Evolutionary conservation across 2,329 filamentous ascomycete genomes (phyloP), one percentile per base, ranked within the genome.

Genomic region (Diplodia seriata): DNA sequence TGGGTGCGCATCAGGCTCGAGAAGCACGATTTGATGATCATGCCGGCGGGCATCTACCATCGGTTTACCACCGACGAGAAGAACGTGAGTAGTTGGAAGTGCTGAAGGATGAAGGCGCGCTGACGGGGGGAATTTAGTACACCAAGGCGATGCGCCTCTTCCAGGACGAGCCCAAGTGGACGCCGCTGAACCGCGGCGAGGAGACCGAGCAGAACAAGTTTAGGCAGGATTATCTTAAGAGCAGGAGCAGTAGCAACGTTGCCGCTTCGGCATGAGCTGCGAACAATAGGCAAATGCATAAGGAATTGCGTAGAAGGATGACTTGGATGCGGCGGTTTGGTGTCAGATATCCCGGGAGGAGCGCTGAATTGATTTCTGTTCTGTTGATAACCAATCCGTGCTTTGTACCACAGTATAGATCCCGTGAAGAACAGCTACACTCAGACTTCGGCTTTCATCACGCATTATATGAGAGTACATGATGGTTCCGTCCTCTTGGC

Each of bases 151-250:
- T 98, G 92, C 87, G 95, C 68, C 85, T 99, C 63, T 99, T 98
- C 87, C 94, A 98, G 83, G 95, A 98, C 72, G 94, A 98, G 81
- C 95, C 95, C 40, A 97, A 98, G 82, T 99, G 95, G 95, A 98
- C 93, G 43, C 91, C 95, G 15, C 81, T 99, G 72, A 97, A 97
- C 82, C 88, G 95, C 68, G 88, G 86, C 7, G 81, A 83, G 4
- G 91, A 94, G 59, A 86, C 97, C 53, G 93, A 98, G 77, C 78
- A 78, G 69, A 99, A 98, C 80, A 81, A 85, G 64, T 91, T 89
- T 78, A 88, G 95, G 68, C 87, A 92, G 84, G 87, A 88, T 59
- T 99, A 99, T 75, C 82, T 97, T 40, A 77, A 82, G 51, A 36
- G 12, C 38, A 59, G 54, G 57, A n/a, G 26, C 18, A 20, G 33